Evolutionary conservation across 805 yeast species (phyloP).

Genomic region (Suhomyces sp.): DNA sequence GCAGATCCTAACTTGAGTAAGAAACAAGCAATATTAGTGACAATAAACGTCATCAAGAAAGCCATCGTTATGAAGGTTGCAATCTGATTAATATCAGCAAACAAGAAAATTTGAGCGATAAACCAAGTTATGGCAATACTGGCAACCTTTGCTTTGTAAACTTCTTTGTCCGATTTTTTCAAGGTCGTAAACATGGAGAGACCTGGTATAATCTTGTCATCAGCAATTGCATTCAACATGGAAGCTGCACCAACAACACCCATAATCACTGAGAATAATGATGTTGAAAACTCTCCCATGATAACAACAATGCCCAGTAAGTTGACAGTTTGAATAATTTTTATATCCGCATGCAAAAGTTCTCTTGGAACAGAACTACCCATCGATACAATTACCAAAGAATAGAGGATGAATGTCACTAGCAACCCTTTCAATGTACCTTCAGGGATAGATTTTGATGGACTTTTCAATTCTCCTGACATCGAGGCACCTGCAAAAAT

Average conservation of each 20-base stretch:
- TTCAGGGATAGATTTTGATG: conserved; percentile 84
- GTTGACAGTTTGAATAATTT: conserved; percentile 80
- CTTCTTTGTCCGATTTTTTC: conserved; percentile 41
- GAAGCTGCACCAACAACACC: conserved; percentile 96
- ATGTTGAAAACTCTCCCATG: conserved; percentile 88
- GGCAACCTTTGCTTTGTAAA: conserved; percentile 55
- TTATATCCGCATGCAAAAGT: conserved; percentile 73
- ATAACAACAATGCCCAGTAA: conserved; percentile 66
- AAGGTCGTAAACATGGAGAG: conserved; percentile 48
- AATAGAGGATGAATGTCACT: conserved; percentile 74
- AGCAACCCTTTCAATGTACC: conserved; percentile 89
- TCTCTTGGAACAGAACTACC: conserved; percentile 80
- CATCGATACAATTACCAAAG: conserved; percentile 77
- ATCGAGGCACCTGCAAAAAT: conserved; percentile 98
- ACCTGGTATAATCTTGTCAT: conserved; percentile 86
- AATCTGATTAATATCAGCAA: conserved; percentile 89
- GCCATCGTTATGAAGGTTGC: conserved; percentile 98
- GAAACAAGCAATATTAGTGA: conserved; percentile 92
- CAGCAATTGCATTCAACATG: conserved; percentile 85
- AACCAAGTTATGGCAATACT: conserved; percentile 78
- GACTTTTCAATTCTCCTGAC: conserved; percentile 90
- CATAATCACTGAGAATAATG: conserved; percentile 88
- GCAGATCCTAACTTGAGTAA: conserved; percentile 85
- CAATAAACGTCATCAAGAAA: conserved; percentile 91
- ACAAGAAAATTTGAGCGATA: conserved; percentile 77